Conservation (phyloP, 176 grass and related monocot species). For the Raddia distichophylla region DNA sequence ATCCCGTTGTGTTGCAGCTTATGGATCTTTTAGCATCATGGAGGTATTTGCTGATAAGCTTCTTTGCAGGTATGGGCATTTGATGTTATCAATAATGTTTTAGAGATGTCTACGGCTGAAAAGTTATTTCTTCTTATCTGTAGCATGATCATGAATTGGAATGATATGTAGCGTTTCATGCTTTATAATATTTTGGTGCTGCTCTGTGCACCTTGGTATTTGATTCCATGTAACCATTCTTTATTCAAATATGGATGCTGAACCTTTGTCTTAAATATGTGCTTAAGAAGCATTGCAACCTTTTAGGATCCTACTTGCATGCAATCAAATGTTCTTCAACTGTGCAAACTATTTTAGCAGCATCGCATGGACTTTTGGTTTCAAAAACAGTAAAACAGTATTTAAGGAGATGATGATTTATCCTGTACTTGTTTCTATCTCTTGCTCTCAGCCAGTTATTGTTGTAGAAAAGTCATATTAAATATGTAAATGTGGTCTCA, state of each 20-base stretch:
- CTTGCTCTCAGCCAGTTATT: not conserved
- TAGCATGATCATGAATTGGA: constrained; percentile 14
- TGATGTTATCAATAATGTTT: not conserved
- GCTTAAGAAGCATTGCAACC: not conserved
- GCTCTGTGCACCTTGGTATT: constrained; percentile 6
- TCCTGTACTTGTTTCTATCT: not conserved
- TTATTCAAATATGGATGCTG: constrained; percentile 1
- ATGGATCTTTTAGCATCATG: constrained; percentile 91
- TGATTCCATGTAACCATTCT: constrained; percentile 9
- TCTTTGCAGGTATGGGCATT: constrained; percentile 66
- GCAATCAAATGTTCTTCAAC: not conserved
- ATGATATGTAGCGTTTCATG: not conserved
- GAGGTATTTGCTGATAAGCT: constrained; percentile 80
- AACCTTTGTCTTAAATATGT: not conserved
- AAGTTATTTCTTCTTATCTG: constrained; percentile 22
- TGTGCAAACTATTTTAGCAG: constrained; percentile 9
- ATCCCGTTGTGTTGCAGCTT: constrained; percentile 59
- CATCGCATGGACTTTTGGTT: not conserved
- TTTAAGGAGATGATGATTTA: not conserved
- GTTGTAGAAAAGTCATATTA: not conserved
- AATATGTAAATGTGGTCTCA: constrained; percentile 6
- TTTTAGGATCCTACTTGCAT: not conserved
- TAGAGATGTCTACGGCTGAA: constrained; percentile 27
- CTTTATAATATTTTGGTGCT: not conserved
- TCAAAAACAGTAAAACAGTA: not conserved